Conservation (phyloP, 345 rosid species). For the Aegle marmelos region DNA sequence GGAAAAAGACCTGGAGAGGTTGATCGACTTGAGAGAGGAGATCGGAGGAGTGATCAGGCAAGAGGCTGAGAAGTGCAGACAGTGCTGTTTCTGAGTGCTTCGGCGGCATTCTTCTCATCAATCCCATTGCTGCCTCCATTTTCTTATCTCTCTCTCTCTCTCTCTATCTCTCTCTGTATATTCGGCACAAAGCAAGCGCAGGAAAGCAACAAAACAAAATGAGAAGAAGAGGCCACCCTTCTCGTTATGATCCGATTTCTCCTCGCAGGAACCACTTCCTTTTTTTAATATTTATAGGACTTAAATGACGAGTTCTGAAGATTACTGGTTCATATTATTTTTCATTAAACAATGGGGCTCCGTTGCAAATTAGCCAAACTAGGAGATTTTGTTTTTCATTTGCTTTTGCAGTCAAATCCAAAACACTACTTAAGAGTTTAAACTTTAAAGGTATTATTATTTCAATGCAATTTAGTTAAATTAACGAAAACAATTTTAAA, state of each 20-base stretch:
- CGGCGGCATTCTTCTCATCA: conserved; percentile 90
- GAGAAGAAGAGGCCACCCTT: conserved; percentile 7
- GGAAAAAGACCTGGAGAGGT: conserved; percentile 73
- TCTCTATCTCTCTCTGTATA: too few species aligned
- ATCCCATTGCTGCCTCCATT: conserved; percentile 66
- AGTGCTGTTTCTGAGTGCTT: conserved; percentile 88
- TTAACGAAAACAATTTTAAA: too few species aligned
- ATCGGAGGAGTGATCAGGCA: conserved; percentile 93
- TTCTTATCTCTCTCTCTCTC: background rate
- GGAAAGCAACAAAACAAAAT: too few species aligned
- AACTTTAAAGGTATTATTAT: too few species aligned
- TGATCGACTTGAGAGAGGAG: conserved; percentile 97
- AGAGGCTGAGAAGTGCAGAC: conserved; percentile 85
- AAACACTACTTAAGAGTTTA: too few species aligned
- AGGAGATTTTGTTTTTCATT: too few species aligned
- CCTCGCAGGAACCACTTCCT: conserved; percentile 19
- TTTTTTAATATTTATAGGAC: background rate
- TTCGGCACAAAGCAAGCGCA: background rate
- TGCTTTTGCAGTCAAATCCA: too few species aligned
- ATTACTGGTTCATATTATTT: background rate
- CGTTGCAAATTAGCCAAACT: background rate
- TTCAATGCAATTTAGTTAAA: too few species aligned
- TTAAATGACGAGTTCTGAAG: background rate
- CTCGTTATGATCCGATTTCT: conserved; percentile 33
- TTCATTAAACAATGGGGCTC: background rate